Conservation (phyloP, 768 basidiomycete genomes). For the Russula brevipes region DNA sequence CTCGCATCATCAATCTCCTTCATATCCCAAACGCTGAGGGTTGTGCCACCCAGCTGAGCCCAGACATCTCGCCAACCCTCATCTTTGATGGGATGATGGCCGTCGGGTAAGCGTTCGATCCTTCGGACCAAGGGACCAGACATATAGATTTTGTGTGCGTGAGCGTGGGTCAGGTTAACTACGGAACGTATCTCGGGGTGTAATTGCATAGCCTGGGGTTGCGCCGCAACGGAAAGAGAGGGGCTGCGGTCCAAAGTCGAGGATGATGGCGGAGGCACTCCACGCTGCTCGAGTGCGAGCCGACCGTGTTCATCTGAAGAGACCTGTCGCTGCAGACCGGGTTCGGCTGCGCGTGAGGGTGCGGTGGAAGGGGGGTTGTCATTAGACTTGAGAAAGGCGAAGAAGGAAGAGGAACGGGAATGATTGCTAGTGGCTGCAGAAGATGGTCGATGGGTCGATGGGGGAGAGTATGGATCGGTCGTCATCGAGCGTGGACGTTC, state of each 20-base stretch:
- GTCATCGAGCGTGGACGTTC: slow-evolving; percentile 21
- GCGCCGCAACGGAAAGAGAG: slow-evolving; percentile 7
- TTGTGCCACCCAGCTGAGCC: slow-evolving; percentile 87
- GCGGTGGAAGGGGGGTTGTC: slow-evolving; percentile 26
- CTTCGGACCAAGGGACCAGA: slow-evolving; percentile 76
- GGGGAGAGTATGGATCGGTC: background rate
- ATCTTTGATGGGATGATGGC: slow-evolving; percentile 61
- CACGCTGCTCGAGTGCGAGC: background rate
- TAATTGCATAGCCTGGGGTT: slow-evolving; percentile 38
- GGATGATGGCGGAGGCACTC: background rate
- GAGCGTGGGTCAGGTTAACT: slow-evolving; percentile 65
- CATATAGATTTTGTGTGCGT: slow-evolving; percentile 82
- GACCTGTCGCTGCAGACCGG: background rate
- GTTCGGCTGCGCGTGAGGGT: slow-evolving; percentile 14
- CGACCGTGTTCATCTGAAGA: slow-evolving; percentile 18
- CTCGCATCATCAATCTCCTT: slow-evolving; percentile 80
- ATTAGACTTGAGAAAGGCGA: slow-evolving; percentile 49
- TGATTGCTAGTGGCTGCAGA: slow-evolving; percentile 35
- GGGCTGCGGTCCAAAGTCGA: slow-evolving; percentile 6
- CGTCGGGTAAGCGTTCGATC: slow-evolving; percentile 74
- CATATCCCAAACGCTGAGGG: slow-evolving; percentile 90
- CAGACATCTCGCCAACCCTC: slow-evolving; percentile 82
- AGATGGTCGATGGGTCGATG: slow-evolving; percentile 16
- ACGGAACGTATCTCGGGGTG: slow-evolving; percentile 83
- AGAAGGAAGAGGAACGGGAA: slow-evolving; percentile 58